A percentile compares a stretch with the other conserved stretches of the same genome.
Conservation (phyloP, 805 yeast genomes). For the Diddensiella santjacobensis region DNA sequence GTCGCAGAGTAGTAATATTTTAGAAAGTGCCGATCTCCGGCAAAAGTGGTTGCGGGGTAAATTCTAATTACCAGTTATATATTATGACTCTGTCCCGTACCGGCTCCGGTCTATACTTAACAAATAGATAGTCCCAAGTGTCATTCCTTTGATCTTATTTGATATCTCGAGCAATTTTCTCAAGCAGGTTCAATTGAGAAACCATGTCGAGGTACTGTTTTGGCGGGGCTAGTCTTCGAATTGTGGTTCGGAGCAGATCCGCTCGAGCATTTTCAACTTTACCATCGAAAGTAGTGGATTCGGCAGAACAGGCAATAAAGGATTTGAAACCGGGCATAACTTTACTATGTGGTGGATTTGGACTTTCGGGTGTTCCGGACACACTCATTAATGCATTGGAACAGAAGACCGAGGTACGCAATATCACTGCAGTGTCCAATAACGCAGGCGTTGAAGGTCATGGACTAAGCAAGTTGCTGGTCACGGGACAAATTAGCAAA, state of each 20-base stretch:
- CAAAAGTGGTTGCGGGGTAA: too few species aligned
- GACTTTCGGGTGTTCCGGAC: conserved; percentile 43
- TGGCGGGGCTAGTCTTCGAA: too few species aligned
- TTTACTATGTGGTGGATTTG: conserved; percentile 43
- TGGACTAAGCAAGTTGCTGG: conserved; percentile 40
- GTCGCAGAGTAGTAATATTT: conserved; percentile 29
- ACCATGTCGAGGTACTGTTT: too few species aligned
- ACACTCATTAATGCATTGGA: conserved; percentile 38
- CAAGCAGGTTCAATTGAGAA: too few species aligned
- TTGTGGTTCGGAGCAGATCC: background rate
- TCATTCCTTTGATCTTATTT: too few species aligned
- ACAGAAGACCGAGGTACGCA: conserved; percentile 28
- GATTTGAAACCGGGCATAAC: conserved; percentile 31
- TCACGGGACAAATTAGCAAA: conserved; percentile 40
- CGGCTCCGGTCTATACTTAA: too few species aligned
- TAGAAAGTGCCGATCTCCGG: too few species aligned
- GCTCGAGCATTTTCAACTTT: background rate
- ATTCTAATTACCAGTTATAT: too few species aligned
- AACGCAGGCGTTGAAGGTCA: conserved; percentile 42
- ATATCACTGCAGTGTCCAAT: conserved; percentile 43
- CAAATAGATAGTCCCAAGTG: too few species aligned
- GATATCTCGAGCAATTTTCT: too few species aligned
- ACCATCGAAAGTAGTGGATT: conserved; percentile 12
- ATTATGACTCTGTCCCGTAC: too few species aligned
- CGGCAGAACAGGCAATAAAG: conserved; percentile 15